phyloP scores from a whole-genome alignment of 345 rosid genomes.

The Citrus sinensis region DVS_A1.0 CM039162.1:6483001-6483500 shows the following conservation, averaged over 20 bases:
- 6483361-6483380: background rate
- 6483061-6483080: too few species aligned
- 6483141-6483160: background rate
- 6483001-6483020: background rate
- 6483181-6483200: background rate
- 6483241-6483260: background rate
- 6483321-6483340: background rate
- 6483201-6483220: background rate
- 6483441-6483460: constrained; percentile 4
- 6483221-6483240: background rate
- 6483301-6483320: background rate
- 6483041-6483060: too few species aligned
- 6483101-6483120: too few species aligned
- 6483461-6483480: background rate
- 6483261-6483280: background rate
- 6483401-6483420: background rate
- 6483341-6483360: background rate
- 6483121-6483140: background rate
- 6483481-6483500: background rate
- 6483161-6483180: too few species aligned
- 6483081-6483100: background rate
- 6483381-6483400: background rate
- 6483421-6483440: background rate
- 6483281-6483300: background rate
- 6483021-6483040: too few species aligned